A percentile compares a stretch with the other conserved stretches of the same genome.
Evolutionary conservation across 352 stramenopile genomes (phyloP).

Genomic region (Blastocystis sp.): DNA sequence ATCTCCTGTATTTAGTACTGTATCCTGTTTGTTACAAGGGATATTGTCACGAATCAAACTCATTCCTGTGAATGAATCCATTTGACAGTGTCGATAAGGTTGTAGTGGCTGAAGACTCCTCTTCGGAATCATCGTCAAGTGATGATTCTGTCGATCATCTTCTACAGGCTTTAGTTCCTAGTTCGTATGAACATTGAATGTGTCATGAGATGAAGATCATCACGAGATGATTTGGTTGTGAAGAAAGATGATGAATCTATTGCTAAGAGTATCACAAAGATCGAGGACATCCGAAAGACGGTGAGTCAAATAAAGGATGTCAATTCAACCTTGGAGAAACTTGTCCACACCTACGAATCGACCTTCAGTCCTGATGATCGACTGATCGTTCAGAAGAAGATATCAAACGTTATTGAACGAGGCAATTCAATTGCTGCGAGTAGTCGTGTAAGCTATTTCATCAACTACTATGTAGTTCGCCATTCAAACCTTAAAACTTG

Average conservation of each 20-base stretch:
- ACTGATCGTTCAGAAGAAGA: not conserved
- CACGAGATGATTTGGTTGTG: not conserved
- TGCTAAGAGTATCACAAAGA: slow-evolving; percentile 7
- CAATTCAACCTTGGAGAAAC: slow-evolving; percentile 1
- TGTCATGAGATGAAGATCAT: not conserved
- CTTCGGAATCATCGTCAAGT: not conserved
- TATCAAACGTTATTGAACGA: not conserved
- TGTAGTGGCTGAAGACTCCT: not conserved
- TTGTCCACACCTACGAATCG: slow-evolving; percentile 19
- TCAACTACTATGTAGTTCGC: not conserved
- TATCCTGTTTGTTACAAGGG: slow-evolving; percentile 58
- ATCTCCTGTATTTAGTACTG: not conserved
- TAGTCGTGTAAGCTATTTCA: not conserved
- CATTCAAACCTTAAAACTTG: slow-evolving; percentile 39
- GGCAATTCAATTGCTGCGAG: slow-evolving; percentile 10
- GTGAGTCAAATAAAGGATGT: slow-evolving; percentile 17
- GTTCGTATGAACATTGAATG: not conserved
- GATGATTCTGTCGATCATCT: slow-evolving; percentile 2
- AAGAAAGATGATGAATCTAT: not conserved
- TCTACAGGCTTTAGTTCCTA: slow-evolving; percentile 10
- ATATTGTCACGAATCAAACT: not conserved
- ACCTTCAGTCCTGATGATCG: slow-evolving; percentile 8
- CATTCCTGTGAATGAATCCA: slow-evolving; percentile 21
- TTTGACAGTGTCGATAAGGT: slow-evolving; percentile 5
- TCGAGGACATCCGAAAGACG: slow-evolving; percentile 35